Evolutionary conservation across 1,139 yeast species (phyloP).

Genomic region (Hansenula sp.): DNA sequence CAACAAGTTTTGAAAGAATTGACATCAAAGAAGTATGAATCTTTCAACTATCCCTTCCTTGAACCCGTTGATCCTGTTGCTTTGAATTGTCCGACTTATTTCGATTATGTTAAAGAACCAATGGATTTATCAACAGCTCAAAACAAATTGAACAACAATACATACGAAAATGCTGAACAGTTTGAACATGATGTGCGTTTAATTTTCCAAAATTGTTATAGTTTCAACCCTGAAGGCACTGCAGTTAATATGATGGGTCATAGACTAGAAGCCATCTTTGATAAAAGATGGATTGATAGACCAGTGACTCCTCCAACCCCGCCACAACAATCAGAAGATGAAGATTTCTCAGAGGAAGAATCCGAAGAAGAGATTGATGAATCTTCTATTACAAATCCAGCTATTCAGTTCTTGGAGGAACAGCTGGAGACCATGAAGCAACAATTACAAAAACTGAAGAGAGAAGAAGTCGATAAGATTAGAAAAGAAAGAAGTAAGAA

Average conservation of each 20-base stretch:
- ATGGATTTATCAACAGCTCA: slow-evolving; percentile 93
- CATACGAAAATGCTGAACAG: slow-evolving; percentile 84
- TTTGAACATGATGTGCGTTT: slow-evolving; percentile 80
- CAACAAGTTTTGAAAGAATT: slow-evolving; percentile 80
- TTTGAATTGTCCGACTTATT: slow-evolving; percentile 85
- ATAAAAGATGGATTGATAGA: slow-evolving; percentile 83
- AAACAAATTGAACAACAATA: slow-evolving; percentile 76
- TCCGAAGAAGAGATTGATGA: slow-evolving; percentile 72
- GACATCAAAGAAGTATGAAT: slow-evolving; percentile 76
- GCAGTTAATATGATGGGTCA: slow-evolving; percentile 97
- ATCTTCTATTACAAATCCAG: slow-evolving; percentile 73
- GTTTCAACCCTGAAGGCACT: slow-evolving; percentile 92
- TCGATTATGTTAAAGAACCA: slow-evolving; percentile 81
- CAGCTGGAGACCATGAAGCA: slow-evolving; percentile 83
- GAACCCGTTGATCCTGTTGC: slow-evolving; percentile 96
- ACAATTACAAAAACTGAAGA: slow-evolving; percentile 79
- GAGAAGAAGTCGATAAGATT: slow-evolving; percentile 62
- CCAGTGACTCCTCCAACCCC: slow-evolving; percentile 74
- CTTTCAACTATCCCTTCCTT: slow-evolving; percentile 84
- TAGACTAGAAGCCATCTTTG: slow-evolving; percentile 78
- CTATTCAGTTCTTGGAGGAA: slow-evolving; percentile 83
- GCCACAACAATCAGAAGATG: slow-evolving; percentile 28
- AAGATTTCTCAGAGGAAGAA: slow-evolving; percentile 48
- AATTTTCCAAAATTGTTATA: slow-evolving; percentile 84
- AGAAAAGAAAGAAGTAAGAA: slow-evolving; percentile 36